Base-by-base conservation (phyloP, 1,284 basidiomycete species). In the Ceraceosorus guamensis region DNA sequence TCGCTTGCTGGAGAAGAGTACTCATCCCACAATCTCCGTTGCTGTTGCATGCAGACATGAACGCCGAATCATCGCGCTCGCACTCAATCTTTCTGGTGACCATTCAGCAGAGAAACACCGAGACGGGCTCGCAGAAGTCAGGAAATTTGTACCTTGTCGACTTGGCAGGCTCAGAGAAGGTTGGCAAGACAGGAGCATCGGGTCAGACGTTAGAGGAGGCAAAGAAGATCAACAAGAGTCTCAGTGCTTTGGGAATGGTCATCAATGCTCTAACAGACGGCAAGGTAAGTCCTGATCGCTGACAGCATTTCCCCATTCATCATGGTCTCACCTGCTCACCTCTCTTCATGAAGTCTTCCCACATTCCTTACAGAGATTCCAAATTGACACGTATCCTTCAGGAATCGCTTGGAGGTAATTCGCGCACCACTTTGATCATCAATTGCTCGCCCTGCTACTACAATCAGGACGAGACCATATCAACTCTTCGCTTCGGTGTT, bases 151-250 rank as follows among this genome's bases (percentile, higher is more conserved):
- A 96, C 76, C 85, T 99, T 18, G 95, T 99, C 56, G 95, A 99
- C 82, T 81, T 99, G 66, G 95, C 95, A 57, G 95, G 95, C 75
- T 96, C 91, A 32, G 95, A 99, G 79, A 99, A 99, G 80, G 92
- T 97, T 52, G 93, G 93, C 59, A 99, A 99, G 82, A 98, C 95
- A 37, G 95, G 95, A 37, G 95, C 95, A 47, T 96, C 92, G 10
- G 95, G 95, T 2, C 95, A 98, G 78, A 98, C 95, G 35, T 80
- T 99, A 11, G 95, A 99, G 78, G 95, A 99, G 78, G 95, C 95
- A 11, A 99, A 99, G 83, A 99, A 98, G 83, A 99, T 99, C 80
- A 99, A 99, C 81, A 98, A 98, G 80, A 91, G 88, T 57, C 80
- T 99, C 45, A 96, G 91, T 18, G 93, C 95, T 10, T 83, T 99